These are phyloP conservation scores for Aspergillus glaucus DNA, from an alignment of 2,329 filamentous ascomycete species.

Conservation along the genomic window DNA sequence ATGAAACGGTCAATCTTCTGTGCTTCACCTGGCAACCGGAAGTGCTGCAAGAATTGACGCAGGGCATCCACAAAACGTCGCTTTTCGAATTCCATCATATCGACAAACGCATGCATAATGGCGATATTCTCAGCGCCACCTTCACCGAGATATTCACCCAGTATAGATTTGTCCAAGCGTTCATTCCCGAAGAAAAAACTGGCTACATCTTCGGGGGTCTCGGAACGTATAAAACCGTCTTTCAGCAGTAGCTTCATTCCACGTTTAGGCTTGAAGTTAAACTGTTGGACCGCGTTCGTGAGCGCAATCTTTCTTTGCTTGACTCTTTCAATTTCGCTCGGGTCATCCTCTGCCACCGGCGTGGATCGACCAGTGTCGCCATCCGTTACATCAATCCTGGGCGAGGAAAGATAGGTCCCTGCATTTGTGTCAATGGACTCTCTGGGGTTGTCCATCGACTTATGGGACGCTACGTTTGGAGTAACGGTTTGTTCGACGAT, in stretches of 20 bases:
- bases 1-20: slow-evolving; percentile 99
- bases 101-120: slow-evolving; percentile 97
- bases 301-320: slow-evolving; percentile 92
- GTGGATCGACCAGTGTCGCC: slow-evolving; percentile 57
- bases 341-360: slow-evolving; percentile 75
- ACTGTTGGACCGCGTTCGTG: slow-evolving; percentile 79
- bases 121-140: slow-evolving; percentile 89
- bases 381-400: slow-evolving; percentile 50
- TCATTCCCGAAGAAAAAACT: slow-evolving; percentile 75
- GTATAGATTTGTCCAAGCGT: slow-evolving; percentile 78
- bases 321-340: slow-evolving; percentile 85
- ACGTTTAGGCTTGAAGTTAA: slow-evolving; percentile 97
- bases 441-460: slow-evolving; percentile 55
- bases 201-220: slow-evolving; percentile 75
- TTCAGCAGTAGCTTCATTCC: slow-evolving; percentile 78
- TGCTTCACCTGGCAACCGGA: slow-evolving; percentile 88
- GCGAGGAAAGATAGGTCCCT: slow-evolving; percentile 50
- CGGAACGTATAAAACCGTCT: slow-evolving; percentile 79
- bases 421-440: slow-evolving; percentile 67
- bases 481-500: slow-evolving; percentile 51
- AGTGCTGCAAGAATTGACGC: slow-evolving; percentile 85
- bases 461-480: slow-evolving; percentile 40
- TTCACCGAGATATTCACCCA: slow-evolving; percentile 92
- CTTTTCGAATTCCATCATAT: slow-evolving; percentile 87
- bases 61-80: slow-evolving; percentile 89